Evolutionary conservation across 192 early-diverging fungal genomes (phyloP).

Genomic region (Radiomyces spectabilis): DNA sequence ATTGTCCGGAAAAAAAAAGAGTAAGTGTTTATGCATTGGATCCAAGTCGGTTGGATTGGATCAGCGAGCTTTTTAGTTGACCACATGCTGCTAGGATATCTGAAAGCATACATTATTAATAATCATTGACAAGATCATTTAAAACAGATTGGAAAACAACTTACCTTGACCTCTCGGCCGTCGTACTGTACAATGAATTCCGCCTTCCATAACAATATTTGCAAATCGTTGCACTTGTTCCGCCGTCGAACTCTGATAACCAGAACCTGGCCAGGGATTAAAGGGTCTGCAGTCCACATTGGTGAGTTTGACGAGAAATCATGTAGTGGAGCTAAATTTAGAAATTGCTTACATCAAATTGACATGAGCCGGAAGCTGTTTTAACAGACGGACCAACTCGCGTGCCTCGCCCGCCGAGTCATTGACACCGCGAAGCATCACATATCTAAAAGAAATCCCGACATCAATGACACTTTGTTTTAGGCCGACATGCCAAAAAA

Average conservation of each 20-base stretch:
- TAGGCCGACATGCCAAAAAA: background rate
- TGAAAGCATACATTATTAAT: too few relatives aligned
- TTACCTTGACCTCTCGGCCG: slow-evolving; percentile 50
- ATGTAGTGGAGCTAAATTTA: background rate
- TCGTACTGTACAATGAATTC: slow-evolving; percentile 52
- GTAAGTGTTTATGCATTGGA: too few relatives aligned
- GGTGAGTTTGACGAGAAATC: background rate
- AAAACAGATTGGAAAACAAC: too few relatives aligned
- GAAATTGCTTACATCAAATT: slow-evolving; percentile 49
- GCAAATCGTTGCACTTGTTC: slow-evolving; percentile 54
- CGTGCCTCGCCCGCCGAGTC: slow-evolving; percentile 63
- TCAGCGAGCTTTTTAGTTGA: slow-evolving; percentile 37
- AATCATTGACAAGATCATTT: too few relatives aligned
- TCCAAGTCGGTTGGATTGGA: too few relatives aligned
- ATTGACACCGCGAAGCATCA: slow-evolving; percentile 84
- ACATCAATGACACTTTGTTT: too few relatives aligned
- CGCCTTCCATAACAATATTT: slow-evolving; percentile 32
- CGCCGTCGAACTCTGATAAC: slow-evolving; percentile 49
- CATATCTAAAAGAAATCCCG: slow-evolving; percentile 45
- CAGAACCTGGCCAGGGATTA: slow-evolving; percentile 80
- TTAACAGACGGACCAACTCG: slow-evolving; percentile 56
- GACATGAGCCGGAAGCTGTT: slow-evolving; percentile 63
- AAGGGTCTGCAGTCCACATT: slow-evolving; percentile 60
- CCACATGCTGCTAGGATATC: slow-evolving; percentile 83
- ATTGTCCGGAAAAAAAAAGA: too few relatives aligned